Evolutionary conservation across 352 stramenopile species (phyloP).

Genomic region (Phytophthora megakarya): DNA sequence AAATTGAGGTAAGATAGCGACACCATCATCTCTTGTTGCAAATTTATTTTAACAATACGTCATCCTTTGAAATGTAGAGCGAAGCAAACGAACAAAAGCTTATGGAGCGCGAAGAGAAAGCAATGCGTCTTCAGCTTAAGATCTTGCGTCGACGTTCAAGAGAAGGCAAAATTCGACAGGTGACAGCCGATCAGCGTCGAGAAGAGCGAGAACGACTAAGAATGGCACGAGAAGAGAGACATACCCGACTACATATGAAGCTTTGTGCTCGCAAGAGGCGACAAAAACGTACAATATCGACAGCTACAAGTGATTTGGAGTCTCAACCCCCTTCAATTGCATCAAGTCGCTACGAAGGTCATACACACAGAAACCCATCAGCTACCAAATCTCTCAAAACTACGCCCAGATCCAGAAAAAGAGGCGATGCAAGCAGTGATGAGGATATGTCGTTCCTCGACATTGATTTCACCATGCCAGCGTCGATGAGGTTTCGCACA

Average conservation of each 20-base stretch:
- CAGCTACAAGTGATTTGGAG: slow-evolving; percentile 19
- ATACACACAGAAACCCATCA: slow-evolving; percentile 6
- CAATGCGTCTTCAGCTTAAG: slow-evolving; percentile 58
- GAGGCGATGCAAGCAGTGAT: slow-evolving; percentile 21
- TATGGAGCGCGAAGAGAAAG: slow-evolving; percentile 81
- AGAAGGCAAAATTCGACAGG: slow-evolving; percentile 50
- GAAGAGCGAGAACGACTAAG: slow-evolving; percentile 66
- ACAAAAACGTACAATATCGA: slow-evolving; percentile 25
- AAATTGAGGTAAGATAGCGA: slow-evolving; percentile 37
- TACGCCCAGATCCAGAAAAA: slow-evolving; percentile 8
- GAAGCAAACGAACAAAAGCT: slow-evolving; percentile 59
- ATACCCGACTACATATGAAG: slow-evolving; percentile 56
- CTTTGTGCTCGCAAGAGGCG: slow-evolving; percentile 36
- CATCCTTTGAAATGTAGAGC: slow-evolving; percentile 32
- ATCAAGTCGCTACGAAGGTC: slow-evolving; percentile 12
- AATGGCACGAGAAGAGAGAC: slow-evolving; percentile 77
- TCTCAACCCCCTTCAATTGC: slow-evolving; percentile 13
- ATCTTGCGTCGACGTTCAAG: slow-evolving; percentile 54
- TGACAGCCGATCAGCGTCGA: slow-evolving; percentile 58
- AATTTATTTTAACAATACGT: slow-evolving; percentile 8
- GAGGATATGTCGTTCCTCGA: slow-evolving; percentile 53
- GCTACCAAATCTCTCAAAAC: slow-evolving; percentile 10
- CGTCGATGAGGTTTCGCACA: slow-evolving; percentile 36
- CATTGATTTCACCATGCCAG: slow-evolving; percentile 50
- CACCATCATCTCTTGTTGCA: not conserved